Base-by-base conservation (phyloP, 2,329 filamentous ascomycete genomes). In the Ramularia endophylla region DNA sequence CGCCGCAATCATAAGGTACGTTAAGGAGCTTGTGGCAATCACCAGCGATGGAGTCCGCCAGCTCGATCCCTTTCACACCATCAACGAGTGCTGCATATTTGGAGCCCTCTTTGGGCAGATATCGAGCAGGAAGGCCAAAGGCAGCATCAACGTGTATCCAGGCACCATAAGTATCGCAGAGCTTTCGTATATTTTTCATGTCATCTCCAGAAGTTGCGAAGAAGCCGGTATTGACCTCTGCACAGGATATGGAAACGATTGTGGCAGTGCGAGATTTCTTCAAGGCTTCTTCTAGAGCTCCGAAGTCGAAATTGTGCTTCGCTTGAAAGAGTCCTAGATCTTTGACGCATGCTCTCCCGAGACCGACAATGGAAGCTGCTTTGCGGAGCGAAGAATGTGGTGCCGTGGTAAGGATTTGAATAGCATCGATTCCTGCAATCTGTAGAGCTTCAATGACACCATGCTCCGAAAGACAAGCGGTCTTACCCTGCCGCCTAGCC, bases 121-220 rank as follows among this genome's bases (percentile, higher is more conserved):
- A 62, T 11, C 87, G 75, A 1, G 78, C 83, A 58, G 94, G 87
- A 9, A 95, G 75, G 0, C 90, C 90, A 60, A 97, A 95, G 0
- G 90, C 89, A 71, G 84, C 89, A 56, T 95, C 90, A 6, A 90
- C 81, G 62, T 97, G 90, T 28, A 95, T 73, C 89, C 89, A 95
- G 1, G 87, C 82, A 1, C 75, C 74, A 51, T 90, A 80, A 50
- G 72, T 68, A 53, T 92, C 81, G 31, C 85, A 87, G 28, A 95
- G 59, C 4, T 69, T 65, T 44, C 89, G 75, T 27, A 95, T 64
- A 41, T 70, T 69, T 40, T 64, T 56, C 64, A 80, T 81, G 47
- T 88, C 79, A 3, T 72, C 69, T 1, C 69, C 76, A 2, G 65
- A 65, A 22, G 73, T 85, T 19, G 86, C 83, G 60, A 88, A 95